phyloP scores from a whole-genome alignment of 257 asterid genomes.

The Plectranthus barbatus region DNA sequence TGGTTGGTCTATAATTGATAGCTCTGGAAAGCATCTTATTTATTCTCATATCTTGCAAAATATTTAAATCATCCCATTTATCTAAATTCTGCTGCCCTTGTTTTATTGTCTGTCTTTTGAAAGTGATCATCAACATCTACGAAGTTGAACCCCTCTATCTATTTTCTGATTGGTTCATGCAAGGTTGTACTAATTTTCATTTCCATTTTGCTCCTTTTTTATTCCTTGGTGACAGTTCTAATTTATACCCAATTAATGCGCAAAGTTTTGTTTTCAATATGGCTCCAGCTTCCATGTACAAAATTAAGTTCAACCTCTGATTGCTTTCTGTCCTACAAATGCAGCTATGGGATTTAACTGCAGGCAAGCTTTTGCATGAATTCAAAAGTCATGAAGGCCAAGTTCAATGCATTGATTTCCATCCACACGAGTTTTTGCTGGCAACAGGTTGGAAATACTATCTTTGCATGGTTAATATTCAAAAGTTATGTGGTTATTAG shows the following conservation, averaged over 20 bases:
- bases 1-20: conserved; percentile 5
- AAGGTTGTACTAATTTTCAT: not conserved
- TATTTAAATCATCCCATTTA: not conserved
- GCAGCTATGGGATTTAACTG: conserved; percentile 99
- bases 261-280: not conserved
- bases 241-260: not conserved
- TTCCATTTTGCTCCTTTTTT: not conserved
- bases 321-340: conserved; percentile 20
- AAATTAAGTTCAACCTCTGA: conserved; percentile 7
- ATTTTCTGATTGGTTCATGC: not conserved
- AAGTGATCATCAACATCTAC: not conserved
- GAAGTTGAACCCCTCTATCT: not conserved
- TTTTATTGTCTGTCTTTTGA: not conserved
- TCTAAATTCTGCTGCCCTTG: conserved; percentile 3
- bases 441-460: conserved; percentile 76
- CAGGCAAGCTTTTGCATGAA: conserved; percentile 95
- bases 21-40: conserved; percentile 12
- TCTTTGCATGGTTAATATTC: conserved; percentile 6
- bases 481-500: not conserved
- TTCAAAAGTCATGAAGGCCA: conserved; percentile 93
- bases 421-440: conserved; percentile 88
- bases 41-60: not conserved
- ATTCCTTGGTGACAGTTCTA: not conserved
- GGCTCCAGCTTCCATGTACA: not conserved
- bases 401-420: conserved; percentile 89